Evolutionary conservation across 2,329 filamentous ascomycete genomes (phyloP).

Genomic region (Paramyrothecium roridum): DNA sequence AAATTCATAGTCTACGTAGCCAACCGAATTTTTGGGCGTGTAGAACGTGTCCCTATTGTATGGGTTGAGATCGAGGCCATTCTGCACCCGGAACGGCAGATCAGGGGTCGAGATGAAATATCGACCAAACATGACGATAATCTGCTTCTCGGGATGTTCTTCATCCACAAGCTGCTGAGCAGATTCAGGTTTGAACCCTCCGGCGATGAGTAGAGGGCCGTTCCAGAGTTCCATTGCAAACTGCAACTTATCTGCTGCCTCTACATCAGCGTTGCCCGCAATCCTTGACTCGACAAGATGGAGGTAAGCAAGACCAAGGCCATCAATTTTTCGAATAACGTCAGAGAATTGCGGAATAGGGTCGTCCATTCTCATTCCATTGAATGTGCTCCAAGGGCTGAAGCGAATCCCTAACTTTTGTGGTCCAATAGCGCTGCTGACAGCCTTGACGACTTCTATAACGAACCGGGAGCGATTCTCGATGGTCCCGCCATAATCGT

Average conservation of each 20-base stretch:
- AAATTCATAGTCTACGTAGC: background rate
- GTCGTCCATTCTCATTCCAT: conserved; percentile 58
- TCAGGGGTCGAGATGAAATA: background rate
- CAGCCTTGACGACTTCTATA: background rate
- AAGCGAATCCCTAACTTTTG: conserved; percentile 52
- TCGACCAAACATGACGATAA: background rate
- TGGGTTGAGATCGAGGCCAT: background rate
- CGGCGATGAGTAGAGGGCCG: background rate
- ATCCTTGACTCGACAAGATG: background rate
- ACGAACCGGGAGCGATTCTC: conserved; percentile 45
- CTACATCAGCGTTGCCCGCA: background rate
- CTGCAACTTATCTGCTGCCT: background rate
- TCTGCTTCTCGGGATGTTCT: conserved; percentile 31
- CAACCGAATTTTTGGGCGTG: background rate
- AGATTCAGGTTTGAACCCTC: background rate
- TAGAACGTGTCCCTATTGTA: background rate
- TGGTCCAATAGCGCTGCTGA: conserved; percentile 39
- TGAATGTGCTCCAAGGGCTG: conserved; percentile 54
- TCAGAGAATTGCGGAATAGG: conserved; percentile 59
- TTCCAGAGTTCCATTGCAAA: background rate
- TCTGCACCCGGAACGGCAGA: background rate
- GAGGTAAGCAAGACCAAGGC: background rate
- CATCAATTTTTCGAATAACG: conserved; percentile 29
- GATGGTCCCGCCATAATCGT: conserved; percentile 46
- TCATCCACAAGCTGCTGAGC: background rate